Percentiles rank a stretch among this genome's conserved stretches.
Evolutionary conservation across 2,329 filamentous ascomycete species (phyloP).

Genomic region (Coniochaeta ligniaria): DNA sequence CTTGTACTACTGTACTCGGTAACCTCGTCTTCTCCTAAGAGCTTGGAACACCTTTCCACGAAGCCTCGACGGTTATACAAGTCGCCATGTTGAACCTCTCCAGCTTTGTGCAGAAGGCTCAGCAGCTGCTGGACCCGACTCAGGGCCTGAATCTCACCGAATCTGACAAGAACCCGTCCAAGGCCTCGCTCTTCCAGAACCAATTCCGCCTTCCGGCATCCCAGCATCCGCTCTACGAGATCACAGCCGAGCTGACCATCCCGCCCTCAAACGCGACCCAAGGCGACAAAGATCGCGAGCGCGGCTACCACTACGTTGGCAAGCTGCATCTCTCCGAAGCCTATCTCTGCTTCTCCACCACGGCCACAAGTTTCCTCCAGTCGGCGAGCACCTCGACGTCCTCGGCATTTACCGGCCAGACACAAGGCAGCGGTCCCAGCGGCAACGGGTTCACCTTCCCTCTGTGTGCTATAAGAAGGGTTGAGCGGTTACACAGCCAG

Average conservation of each 20-base stretch:
- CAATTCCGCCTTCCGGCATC: slow-evolving; percentile 93
- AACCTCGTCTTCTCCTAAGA: background rate
- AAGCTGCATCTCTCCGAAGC: slow-evolving; percentile 91
- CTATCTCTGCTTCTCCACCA: slow-evolving; percentile 94
- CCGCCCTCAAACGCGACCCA: slow-evolving; percentile 63
- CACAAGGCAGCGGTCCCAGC: slow-evolving; percentile 83
- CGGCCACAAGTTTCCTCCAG: slow-evolving; percentile 77
- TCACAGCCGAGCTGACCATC: slow-evolving; percentile 90
- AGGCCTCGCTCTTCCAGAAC: slow-evolving; percentile 85
- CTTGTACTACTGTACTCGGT: background rate
- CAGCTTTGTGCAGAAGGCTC: slow-evolving; percentile 89
- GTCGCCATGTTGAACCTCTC: slow-evolving; percentile 53
- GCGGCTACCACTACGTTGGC: slow-evolving; percentile 83
- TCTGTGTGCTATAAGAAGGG: slow-evolving; percentile 81
- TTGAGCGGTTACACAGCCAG: slow-evolving; percentile 88
- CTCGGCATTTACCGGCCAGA: slow-evolving; percentile 83
- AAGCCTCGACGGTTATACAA: background rate
- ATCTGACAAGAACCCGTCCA: slow-evolving; percentile 77
- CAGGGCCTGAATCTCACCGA: slow-evolving; percentile 66
- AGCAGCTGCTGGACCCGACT: slow-evolving; percentile 88
- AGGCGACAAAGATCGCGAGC: slow-evolving; percentile 63
- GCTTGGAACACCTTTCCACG: background rate
- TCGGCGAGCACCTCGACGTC: slow-evolving; percentile 74
- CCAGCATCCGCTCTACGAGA: slow-evolving; percentile 91
- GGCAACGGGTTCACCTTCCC: slow-evolving; percentile 96